These are phyloP conservation scores for Geotrichum phurueaensis DNA, from an alignment of 1,139 yeast genomes.

Conservation along the genomic window DNA sequence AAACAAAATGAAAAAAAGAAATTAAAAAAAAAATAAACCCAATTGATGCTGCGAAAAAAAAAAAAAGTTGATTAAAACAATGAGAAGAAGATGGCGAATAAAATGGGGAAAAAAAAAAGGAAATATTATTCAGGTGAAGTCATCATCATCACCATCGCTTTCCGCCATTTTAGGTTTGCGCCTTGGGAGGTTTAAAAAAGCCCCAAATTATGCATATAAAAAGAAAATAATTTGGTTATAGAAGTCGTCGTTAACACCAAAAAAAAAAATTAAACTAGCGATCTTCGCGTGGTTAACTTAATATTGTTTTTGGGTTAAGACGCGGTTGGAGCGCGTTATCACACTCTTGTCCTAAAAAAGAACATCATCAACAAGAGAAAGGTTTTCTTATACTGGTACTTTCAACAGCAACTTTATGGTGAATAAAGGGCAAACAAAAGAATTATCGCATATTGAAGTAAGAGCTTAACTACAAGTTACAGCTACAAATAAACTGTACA, in stretches of 20 bases:
- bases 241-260: not conserved
- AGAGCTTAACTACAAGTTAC: not conserved
- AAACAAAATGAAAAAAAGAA: not conserved
- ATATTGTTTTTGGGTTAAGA: not conserved
- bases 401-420: not conserved
- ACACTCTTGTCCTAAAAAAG: not conserved
- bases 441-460: not conserved
- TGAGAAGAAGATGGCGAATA: not conserved
- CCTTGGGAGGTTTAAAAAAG: not conserved
- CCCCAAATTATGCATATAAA: too few species aligned
- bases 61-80: not conserved
- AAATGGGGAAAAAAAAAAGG: not conserved
- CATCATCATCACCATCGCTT: not conserved
- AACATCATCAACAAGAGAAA: not conserved
- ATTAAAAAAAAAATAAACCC: not conserved
- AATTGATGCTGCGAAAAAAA: not conserved
- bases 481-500: too few species aligned
- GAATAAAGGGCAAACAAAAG: not conserved
- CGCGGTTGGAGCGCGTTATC: not conserved
- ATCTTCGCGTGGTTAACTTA: not conserved
- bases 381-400: not conserved
- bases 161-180: not conserved
- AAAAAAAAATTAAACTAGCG: not conserved
- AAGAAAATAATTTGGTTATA: not conserved
- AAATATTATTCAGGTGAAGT: not conserved